Conservation (phyloP, 805 yeast species). For the Zygoascus biomembranicola region DNA sequence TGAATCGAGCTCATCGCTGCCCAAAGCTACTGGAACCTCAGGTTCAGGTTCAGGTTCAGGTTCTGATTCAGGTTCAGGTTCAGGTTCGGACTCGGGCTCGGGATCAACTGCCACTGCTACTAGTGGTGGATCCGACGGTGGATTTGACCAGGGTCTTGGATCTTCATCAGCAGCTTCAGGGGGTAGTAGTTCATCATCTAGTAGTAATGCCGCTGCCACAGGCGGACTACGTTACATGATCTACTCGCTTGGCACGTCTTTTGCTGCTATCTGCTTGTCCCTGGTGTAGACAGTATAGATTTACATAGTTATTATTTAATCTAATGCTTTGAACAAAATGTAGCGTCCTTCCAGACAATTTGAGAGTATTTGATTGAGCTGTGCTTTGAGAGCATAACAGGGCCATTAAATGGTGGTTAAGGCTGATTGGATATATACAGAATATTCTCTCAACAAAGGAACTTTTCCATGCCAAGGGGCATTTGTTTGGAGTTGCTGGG, state of each 20-base stretch:
- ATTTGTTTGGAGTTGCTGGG: too few relatives aligned
- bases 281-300: neutral
- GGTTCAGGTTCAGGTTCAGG: conserved; percentile 10
- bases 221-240: neutral
- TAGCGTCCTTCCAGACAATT: too few relatives aligned
- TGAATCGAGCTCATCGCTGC: neutral
- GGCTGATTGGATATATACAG: too few relatives aligned
- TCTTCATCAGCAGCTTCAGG: neutral
- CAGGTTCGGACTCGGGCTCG: conserved; percentile 13
- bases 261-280: neutral
- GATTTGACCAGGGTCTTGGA: conserved; percentile 3
- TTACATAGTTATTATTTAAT: neutral
- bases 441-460: too few relatives aligned
- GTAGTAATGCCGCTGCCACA: conserved; percentile 7
- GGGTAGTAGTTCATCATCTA: neutral
- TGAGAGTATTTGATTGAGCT: too few relatives aligned
- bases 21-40: conserved; percentile 3
- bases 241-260: neutral
- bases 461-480: too few relatives aligned
- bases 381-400: too few relatives aligned
- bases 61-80: conserved; percentile 9
- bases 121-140: neutral
- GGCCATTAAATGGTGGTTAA: too few relatives aligned
- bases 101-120: conserved; percentile 3
- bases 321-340: too few relatives aligned